Evolutionary conservation across 257 asterid genomes (phyloP).

Genomic region (Solanum pennellii): DNA sequence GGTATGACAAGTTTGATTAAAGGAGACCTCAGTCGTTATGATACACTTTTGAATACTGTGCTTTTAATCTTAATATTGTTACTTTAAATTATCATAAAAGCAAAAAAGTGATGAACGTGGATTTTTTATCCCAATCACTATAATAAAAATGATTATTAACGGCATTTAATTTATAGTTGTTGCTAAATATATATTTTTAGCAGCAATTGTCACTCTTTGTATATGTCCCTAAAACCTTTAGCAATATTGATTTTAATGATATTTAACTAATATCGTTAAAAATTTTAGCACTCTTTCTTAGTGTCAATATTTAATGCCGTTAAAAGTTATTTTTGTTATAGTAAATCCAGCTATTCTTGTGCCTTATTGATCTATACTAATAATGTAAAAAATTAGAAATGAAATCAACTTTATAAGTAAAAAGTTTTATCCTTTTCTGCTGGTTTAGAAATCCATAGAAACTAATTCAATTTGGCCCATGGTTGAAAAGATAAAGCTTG

Average conservation of each 20-base stretch:
- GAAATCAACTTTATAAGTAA: neutral
- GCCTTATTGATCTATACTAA: neutral
- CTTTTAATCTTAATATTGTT: too few relatives aligned
- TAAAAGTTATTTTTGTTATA: too few relatives aligned
- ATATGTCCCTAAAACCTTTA: too few relatives aligned
- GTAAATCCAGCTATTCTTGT: neutral
- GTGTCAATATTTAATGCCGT: accelerated
- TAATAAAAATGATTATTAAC: too few relatives aligned
- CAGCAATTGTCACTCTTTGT: too few relatives aligned
- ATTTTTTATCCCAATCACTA: too few relatives aligned
- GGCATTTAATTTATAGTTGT: accelerated
- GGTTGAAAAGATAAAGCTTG: neutral
- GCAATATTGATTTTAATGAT: accelerated
- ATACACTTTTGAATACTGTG: accelerated
- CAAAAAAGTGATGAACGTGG: accelerated
- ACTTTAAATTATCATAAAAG: neutral
- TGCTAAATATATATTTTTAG: too few relatives aligned
- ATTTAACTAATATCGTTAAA: too few relatives aligned
- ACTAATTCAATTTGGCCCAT: neutral
- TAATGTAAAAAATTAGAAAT: neutral
- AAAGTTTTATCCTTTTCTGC: neutral
- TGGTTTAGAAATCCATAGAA: neutral
- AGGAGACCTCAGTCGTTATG: too few relatives aligned
- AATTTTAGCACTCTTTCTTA: too few relatives aligned
- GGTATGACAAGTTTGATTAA: neutral